Evolutionary conservation across 495 filamentous ascomycete genomes (phyloP), one percentile per base, ranked within the genome.

Genomic region (Haplographium delicatum): DNA sequence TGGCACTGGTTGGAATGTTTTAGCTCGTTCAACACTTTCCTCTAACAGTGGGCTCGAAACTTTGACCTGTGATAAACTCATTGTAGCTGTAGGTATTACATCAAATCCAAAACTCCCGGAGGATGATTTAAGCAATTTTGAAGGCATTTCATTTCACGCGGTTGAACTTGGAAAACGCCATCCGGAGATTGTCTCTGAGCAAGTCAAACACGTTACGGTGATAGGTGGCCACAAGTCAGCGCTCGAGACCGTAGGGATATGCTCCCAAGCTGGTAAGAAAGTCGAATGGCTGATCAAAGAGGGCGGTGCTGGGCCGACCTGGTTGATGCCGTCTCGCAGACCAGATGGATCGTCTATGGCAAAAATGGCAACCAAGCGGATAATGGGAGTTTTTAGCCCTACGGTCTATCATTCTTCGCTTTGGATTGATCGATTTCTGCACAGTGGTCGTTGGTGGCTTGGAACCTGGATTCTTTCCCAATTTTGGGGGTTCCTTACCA

Each of bases 201-300:
- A 20, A 0, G 51, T 64, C n/a, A 42, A 59, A 8, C 45, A 39
- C 4, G 57, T 71, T 1, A 57, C 60, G 1, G 61, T 71, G 1
- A 58, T 68, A 18, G 68, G 68, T 7, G 68, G 65, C 4, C 56
- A 61, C 15, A 71, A 71, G 37, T 63, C 63, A 4, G 62, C 68
- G 0, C 58, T 65, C 19, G 69, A 72, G 34, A 61, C 62, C 13
- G 60, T 56, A 22, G 55, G 59, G 19, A 39, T 60, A 35, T 57
- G 50, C 27, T 52, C 53, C 1, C 49, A 53, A 11, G 52, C 60
- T 2, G 69, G 70, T 2, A 72, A 71, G 51, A 53, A 61, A 34
- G 68, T 70, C 8, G 53, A 65, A 39, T 68, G 65, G 68, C 37
- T 70, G 16, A 61, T 62, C 22, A 54, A 64, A 3, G 54, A 50